Conservation (phyloP, 257 asterid genomes). For the Cinchona pubescens region DNA sequence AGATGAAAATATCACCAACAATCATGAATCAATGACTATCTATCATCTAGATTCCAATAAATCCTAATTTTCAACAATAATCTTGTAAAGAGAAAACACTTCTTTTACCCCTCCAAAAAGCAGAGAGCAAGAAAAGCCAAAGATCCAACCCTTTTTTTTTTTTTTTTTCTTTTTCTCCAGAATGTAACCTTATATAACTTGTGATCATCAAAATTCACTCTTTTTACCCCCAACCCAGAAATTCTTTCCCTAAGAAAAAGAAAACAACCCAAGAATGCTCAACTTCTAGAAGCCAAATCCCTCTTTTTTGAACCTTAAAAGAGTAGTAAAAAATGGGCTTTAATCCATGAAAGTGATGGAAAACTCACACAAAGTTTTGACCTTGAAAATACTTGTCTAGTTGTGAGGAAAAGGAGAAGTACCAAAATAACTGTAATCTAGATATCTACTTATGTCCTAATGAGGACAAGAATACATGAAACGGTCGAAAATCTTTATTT, state of each 20-base stretch:
- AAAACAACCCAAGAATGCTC: neutral
- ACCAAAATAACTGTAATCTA: slow-evolving; percentile 8
- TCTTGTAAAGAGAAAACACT: neutral
- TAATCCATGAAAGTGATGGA: neutral
- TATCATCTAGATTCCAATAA: slow-evolving; percentile 17
- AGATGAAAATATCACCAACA: slow-evolving; percentile 21
- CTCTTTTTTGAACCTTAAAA: neutral
- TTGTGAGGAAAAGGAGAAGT: neutral
- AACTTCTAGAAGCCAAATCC: neutral
- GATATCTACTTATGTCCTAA: slow-evolving; percentile 15
- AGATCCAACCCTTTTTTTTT: slow-evolving; percentile 36
- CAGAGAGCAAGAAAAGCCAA: slow-evolving; percentile 20
- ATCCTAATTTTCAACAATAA: slow-evolving; percentile 4
- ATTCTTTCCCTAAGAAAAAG: neutral
- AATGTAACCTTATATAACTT: slow-evolving; percentile 38
- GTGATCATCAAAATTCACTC: slow-evolving; percentile 18
- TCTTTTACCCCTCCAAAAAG: slow-evolving; percentile 3
- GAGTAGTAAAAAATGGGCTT: neutral
- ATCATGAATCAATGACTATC: slow-evolving; percentile 27
- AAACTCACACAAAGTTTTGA: slow-evolving; percentile 1
- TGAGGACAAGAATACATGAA: slow-evolving; percentile 25
- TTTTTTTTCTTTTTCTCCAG: too few species aligned
- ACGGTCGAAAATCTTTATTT: slow-evolving; percentile 33
- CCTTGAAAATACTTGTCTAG: neutral
- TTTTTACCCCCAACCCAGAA: slow-evolving; percentile 2